Conservation (phyloP, 345 rosid genomes). For the Salix koriyanagi region DNA sequence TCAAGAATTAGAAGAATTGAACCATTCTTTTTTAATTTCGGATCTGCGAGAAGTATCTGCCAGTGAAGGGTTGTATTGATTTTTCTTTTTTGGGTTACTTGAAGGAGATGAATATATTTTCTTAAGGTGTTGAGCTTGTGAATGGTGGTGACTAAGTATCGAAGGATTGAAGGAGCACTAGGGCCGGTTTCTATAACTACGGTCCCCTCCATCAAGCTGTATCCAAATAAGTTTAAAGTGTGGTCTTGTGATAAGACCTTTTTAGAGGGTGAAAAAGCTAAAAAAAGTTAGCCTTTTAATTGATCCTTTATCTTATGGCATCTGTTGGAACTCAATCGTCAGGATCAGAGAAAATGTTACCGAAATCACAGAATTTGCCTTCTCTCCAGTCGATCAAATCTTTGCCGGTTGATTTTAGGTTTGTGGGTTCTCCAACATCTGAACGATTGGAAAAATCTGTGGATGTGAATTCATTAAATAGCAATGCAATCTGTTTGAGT, state of each 20-base stretch:
- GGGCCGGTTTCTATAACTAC: slow-evolving; percentile 42
- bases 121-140: slow-evolving; percentile 25
- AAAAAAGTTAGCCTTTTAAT: slow-evolving; percentile 33
- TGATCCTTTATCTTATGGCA: slow-evolving; percentile 28
- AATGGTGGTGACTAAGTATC: slow-evolving; percentile 39
- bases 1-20: slow-evolving; percentile 7
- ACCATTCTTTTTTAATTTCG: background rate
- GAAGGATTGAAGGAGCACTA: slow-evolving; percentile 29
- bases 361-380: slow-evolving; percentile 42
- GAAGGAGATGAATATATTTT: background rate
- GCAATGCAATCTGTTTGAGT: slow-evolving; percentile 21
- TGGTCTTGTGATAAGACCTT: slow-evolving; percentile 50
- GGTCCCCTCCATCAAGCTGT: slow-evolving; percentile 64
- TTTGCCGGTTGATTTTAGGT: slow-evolving; percentile 60
- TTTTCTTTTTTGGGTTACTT: background rate
- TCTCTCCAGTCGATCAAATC: slow-evolving; percentile 63
- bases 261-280: slow-evolving; percentile 33
- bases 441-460: slow-evolving; percentile 33
- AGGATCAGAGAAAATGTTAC: slow-evolving; percentile 50
- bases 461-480: slow-evolving; percentile 14
- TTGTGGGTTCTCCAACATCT: slow-evolving; percentile 46
- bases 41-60: background rate
- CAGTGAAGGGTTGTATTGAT: background rate
- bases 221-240: slow-evolving; percentile 43
- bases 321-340: slow-evolving; percentile 29